Evolutionary conservation across 202 grass and related monocot species (phyloP).

Genomic region (Schoenoplectus triqueter): DNA sequence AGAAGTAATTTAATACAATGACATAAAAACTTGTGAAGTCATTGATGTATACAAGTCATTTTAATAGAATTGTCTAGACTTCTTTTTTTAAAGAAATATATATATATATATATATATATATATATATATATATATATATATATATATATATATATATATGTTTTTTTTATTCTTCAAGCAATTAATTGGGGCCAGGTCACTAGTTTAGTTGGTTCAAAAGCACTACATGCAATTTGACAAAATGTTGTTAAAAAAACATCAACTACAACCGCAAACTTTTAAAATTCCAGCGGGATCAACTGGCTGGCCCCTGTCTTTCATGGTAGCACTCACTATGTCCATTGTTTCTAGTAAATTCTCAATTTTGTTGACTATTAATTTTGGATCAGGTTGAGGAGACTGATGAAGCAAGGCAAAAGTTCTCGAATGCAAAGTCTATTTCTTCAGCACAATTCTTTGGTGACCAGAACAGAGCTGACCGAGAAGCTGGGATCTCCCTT

Average conservation of each 20-base stretch:
- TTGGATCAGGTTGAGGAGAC: constrained; percentile 70
- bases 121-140: no score
- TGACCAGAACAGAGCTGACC: constrained; percentile 63
- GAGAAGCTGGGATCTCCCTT: constrained; percentile 77
- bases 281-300: neutral
- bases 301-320: neutral
- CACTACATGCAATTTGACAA: neutral
- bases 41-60: constrained; percentile 10
- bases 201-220: neutral
- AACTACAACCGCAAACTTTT: neutral
- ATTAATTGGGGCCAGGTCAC: neutral
- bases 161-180: neutral
- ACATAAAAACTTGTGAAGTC: neutral
- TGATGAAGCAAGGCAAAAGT: constrained; percentile 86
- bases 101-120: no score
- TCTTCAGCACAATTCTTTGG: constrained; percentile 95
- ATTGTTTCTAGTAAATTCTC: constrained; percentile 35
- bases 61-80: constrained; percentile 11
- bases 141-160: neutral
- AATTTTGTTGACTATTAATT: constrained; percentile 36
- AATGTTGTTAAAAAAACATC: neutral
- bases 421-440: constrained; percentile 98
- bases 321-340: neutral
- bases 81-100: neutral
- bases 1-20: neutral